Conservation (phyloP, 495 filamentous ascomycete species). For the Trypethelium eluteriae region DNA sequence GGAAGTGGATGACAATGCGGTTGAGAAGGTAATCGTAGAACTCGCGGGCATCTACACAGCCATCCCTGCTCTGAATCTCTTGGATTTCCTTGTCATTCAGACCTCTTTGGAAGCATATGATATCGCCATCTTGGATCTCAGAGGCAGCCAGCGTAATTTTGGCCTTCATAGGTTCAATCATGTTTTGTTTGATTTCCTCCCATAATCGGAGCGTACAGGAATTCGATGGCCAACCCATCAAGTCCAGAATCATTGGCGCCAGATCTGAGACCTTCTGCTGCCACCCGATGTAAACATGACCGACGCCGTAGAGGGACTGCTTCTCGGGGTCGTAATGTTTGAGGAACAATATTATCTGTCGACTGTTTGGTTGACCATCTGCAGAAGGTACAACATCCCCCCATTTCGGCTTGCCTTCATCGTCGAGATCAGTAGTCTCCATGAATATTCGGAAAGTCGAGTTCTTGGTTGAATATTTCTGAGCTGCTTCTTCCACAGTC, state of each 20-base stretch:
- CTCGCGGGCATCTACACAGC: constrained; percentile 60
- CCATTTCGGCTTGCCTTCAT: constrained; percentile 63
- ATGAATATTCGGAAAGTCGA: constrained; percentile 77
- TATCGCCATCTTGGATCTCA: constrained; percentile 95
- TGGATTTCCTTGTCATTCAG: constrained; percentile 52
- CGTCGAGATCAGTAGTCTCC: constrained; percentile 57
- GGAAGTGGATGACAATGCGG: constrained; percentile 63
- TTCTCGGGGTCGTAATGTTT: constrained; percentile 78
- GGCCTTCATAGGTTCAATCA: constrained; percentile 91
- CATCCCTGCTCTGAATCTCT: constrained; percentile 36
- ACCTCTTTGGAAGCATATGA: constrained; percentile 80
- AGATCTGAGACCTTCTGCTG: constrained; percentile 82
- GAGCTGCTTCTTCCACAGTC: constrained; percentile 73
- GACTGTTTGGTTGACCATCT: constrained; percentile 35
- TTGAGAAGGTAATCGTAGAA: constrained; percentile 92
- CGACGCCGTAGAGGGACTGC: constrained; percentile 67
- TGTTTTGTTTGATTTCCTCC: constrained; percentile 95
- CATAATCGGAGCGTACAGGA: constrained; percentile 52
- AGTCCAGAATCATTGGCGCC: constrained; percentile 66
- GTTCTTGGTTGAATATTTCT: constrained; percentile 60
- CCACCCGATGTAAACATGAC: constrained; percentile 77
- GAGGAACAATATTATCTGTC: constrained; percentile 74
- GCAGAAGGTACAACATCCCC: constrained; percentile 23
- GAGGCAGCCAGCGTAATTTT: constrained; percentile 81
- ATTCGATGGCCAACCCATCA: constrained; percentile 76